A percentile compares a stretch with the other conserved stretches of the same genome.
Evolutionary conservation across 345 rosid genomes (phyloP).

Genomic region (Pugionium cornutum): DNA sequence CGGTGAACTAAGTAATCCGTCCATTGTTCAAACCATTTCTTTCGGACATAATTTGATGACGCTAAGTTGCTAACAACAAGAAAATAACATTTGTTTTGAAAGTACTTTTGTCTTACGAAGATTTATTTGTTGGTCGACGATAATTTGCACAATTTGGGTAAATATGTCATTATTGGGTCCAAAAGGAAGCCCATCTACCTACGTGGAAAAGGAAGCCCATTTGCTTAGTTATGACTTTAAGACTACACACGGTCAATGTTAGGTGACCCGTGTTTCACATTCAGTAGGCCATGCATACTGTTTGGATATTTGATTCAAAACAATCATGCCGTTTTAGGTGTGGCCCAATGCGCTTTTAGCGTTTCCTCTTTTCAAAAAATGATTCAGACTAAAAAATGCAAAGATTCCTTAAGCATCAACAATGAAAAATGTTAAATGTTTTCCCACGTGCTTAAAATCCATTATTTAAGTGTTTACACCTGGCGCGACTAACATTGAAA

Average conservation of each 20-base stretch:
- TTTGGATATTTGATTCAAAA: constrained; percentile 5
- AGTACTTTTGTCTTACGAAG: not conserved
- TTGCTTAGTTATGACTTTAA: not conserved
- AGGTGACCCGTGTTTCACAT: not conserved
- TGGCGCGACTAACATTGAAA: constrained; percentile 5
- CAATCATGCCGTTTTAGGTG: constrained; percentile 6
- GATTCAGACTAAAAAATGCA: not conserved
- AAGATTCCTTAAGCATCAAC: not conserved
- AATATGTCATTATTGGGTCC: not conserved
- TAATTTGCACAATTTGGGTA: not conserved
- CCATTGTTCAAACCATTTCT: too few species aligned
- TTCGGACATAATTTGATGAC: too few species aligned
- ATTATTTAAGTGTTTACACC: constrained; percentile 25
- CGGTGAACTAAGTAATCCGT: too few species aligned
- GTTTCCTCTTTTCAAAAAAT: not conserved
- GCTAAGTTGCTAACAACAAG: not conserved
- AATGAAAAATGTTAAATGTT: constrained; percentile 25
- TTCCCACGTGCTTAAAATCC: constrained; percentile 29
- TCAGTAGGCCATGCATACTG: constrained; percentile 13
- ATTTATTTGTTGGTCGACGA: not conserved
- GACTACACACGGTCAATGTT: not conserved
- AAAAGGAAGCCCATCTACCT: not conserved
- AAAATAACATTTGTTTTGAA: not conserved
- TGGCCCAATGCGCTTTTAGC: not conserved
- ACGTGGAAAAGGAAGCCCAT: not conserved